phyloP scores from a whole-genome alignment of 2,329 filamentous ascomycete genomes.

The Claviceps cyperi region DNA sequence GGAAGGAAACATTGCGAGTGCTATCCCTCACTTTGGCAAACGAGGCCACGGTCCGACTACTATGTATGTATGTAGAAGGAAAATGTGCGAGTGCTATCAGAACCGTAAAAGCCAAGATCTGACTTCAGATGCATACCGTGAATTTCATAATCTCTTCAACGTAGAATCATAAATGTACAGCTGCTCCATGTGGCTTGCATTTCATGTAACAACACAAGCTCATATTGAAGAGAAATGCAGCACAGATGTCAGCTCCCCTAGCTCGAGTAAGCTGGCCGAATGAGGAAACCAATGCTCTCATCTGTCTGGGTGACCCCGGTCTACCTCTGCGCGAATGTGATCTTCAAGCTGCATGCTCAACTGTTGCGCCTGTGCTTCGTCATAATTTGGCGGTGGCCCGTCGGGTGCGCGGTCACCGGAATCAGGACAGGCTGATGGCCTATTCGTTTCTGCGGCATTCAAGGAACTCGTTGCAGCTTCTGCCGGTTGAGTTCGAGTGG shows the following conservation, averaged over 20 bases:
- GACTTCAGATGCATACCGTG: slow-evolving; percentile 2
- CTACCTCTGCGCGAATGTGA: slow-evolving; percentile 59
- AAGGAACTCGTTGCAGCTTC: slow-evolving; percentile 13
- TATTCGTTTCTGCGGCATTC: slow-evolving; percentile 12
- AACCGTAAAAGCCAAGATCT: slow-evolving; percentile 3
- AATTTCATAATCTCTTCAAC: slow-evolving; percentile 2
- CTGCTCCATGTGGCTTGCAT: not conserved
- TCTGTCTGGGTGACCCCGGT: slow-evolving; percentile 31
- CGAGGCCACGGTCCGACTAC: too few relatives aligned
- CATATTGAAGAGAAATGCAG: not conserved
- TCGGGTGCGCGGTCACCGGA: slow-evolving; percentile 33
- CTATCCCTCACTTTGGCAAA: too few relatives aligned
- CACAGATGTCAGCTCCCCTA: not conserved
- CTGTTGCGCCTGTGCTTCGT: slow-evolving; percentile 70
- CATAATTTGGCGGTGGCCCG: slow-evolving; percentile 82
- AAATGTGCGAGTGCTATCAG: not conserved
- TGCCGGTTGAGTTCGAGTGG: slow-evolving; percentile 23
- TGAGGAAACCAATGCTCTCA: slow-evolving; percentile 7
- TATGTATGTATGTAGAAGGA: too few relatives aligned
- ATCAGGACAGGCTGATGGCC: slow-evolving; percentile 20
- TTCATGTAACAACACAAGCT: not conserved
- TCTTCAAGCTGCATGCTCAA: slow-evolving; percentile 47
- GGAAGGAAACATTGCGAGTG: too few relatives aligned
- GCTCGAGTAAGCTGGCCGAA: not conserved
- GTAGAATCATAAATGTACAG: not conserved